phyloP scores from a whole-genome alignment of 352 stramenopile genomes.

The Phytophthora sojae region DNA sequence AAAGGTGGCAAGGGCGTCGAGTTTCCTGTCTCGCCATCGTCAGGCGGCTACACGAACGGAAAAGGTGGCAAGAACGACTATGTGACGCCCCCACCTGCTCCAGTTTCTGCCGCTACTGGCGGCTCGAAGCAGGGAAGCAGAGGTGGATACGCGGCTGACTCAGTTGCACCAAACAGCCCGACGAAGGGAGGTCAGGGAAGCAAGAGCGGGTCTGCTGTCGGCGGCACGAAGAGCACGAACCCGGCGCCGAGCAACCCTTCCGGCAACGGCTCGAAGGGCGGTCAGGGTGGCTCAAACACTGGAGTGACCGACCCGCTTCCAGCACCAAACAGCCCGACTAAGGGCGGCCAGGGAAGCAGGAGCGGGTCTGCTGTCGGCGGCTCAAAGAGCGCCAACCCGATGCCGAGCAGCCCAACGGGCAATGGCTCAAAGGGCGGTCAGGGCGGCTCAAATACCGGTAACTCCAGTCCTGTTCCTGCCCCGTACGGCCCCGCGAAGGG shows the following conservation, averaged over 20 bases:
- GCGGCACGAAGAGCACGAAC: neutral
- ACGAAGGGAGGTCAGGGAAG: constrained; percentile 1
- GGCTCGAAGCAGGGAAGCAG: constrained; percentile 10
- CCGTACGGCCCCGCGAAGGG: constrained; percentile 1
- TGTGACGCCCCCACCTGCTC: constrained; percentile 5
- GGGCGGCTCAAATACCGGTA: constrained; percentile 11
- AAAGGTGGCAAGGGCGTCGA: constrained; percentile 20
- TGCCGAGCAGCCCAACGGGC: neutral
- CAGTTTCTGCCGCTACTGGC: constrained; percentile 7
- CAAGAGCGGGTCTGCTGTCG: constrained; percentile 8
- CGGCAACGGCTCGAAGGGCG: constrained; percentile 2
- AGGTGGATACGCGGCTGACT: neutral
- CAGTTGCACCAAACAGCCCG: neutral
- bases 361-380: constrained; percentile 4
- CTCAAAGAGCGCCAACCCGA: neutral
- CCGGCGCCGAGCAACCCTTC: neutral
- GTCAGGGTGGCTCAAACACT: constrained; percentile 18
- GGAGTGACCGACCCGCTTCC: neutral
- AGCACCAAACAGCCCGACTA: constrained; percentile 1
- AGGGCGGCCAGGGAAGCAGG: constrained; percentile 3
- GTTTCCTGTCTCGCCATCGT: constrained; percentile 9
- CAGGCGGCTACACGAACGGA: constrained; percentile 10
- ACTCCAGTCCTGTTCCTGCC: neutral
- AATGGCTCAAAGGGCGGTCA: constrained; percentile 10
- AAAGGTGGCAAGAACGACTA: constrained; percentile 10